These are phyloP conservation scores for Fusarium graminum DNA, from an alignment of 2,329 filamentous ascomycete genomes.

Conservation along the genomic window DNA sequence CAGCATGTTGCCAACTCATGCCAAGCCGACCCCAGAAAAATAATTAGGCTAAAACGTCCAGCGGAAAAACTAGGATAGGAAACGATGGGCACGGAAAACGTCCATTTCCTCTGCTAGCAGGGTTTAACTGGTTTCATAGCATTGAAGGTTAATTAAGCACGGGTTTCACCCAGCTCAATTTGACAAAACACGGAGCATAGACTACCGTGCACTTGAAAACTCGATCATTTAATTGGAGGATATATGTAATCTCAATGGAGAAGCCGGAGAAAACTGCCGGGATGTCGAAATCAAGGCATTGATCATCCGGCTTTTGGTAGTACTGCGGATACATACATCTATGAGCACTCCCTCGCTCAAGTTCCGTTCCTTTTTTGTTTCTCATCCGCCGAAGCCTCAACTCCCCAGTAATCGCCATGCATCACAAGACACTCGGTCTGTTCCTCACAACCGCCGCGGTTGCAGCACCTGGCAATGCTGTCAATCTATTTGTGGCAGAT, in stretches of 20 bases:
- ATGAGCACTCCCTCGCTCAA: background rate
- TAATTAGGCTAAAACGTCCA: conserved; percentile 10
- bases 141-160: conserved; percentile 8
- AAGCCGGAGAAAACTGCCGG: background rate
- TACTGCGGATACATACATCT: background rate
- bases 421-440: conserved; percentile 3
- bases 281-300: background rate
- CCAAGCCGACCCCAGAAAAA: background rate
- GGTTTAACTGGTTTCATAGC: conserved; percentile 17
- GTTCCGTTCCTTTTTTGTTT: background rate
- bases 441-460: conserved; percentile 23
- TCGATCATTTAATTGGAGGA: conserved; percentile 17
- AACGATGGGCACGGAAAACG: conserved; percentile 26
- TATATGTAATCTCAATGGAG: conserved; percentile 7
- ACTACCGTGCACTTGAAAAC: background rate
- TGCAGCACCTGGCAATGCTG: conserved; percentile 18
- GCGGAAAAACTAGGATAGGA: conserved; percentile 11
- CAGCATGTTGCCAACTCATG: background rate
- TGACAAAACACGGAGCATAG: conserved; percentile 4
- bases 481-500: conserved; percentile 43
- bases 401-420: conserved; percentile 1
- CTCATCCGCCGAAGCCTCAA: background rate
- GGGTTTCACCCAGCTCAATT: background rate
- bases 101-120: background rate
- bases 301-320: background rate